A percentile compares a stretch with the other conserved stretches of the same genome.
Conservation (phyloP, 2,329 filamentous ascomycete genomes). For the Stemphylium vesicarium region DNA sequence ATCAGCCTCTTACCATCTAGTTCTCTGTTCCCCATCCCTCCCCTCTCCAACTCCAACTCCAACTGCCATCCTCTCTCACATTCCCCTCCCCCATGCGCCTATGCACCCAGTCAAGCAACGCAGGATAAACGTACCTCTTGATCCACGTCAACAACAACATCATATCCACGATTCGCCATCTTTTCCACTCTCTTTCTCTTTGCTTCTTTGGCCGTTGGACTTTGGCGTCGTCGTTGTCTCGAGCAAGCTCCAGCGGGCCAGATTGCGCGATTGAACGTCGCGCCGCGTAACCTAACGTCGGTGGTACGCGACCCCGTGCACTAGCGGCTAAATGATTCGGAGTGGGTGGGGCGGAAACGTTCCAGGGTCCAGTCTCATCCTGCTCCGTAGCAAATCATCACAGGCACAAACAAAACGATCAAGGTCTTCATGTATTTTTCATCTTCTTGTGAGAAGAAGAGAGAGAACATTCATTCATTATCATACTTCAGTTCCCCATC, state of each 20-base stretch:
- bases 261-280: slow-evolving; percentile 36
- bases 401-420: too few relatives aligned
- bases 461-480: too few relatives aligned
- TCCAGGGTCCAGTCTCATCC: slow-evolving; percentile 15
- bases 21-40: not conserved
- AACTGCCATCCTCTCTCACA: not conserved
- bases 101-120: not conserved
- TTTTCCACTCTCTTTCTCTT: slow-evolving; percentile 1
- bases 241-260: slow-evolving; percentile 27
- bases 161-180: slow-evolving; percentile 88
- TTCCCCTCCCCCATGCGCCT: not conserved
- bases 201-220: too few relatives aligned
- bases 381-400: not conserved
- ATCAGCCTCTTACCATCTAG: not conserved
- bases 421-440: too few relatives aligned
- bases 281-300: slow-evolving; percentile 23
- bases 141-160: slow-evolving; percentile 97
- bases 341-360: slow-evolving; percentile 11
- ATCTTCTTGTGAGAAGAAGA: too few relatives aligned
- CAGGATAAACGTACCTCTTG: slow-evolving; percentile 71
- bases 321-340: slow-evolving; percentile 20
- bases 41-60: not conserved
- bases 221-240: slow-evolving; percentile 7
- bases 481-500: too few relatives aligned
- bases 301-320: slow-evolving; percentile 30